Evolutionary conservation across 2,329 filamentous ascomycete genomes (phyloP), one percentile per base, ranked within the genome.

Genomic region (Beauveria sp.): DNA sequence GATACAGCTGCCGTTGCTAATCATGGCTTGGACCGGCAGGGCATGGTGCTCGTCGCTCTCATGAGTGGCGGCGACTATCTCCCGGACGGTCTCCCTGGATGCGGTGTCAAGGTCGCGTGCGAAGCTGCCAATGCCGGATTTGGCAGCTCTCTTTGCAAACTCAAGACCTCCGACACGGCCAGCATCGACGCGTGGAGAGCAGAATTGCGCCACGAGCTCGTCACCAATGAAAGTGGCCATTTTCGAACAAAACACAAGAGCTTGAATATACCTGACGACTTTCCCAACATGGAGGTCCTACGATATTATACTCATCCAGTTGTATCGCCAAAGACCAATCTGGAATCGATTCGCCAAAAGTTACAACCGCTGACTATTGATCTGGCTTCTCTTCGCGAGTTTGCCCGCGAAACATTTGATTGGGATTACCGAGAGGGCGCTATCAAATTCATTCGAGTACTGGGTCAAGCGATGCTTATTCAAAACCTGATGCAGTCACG

Each of bases 1-100:
- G 85, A 91, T 62, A 83, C 84, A 0, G 73, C 80, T 12, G 78
- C 82, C 43, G 83, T 86, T n/a, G 68, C 76, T 61, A 62, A 77
- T 1, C 79, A 82, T 1, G 88, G 88, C 0, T 77, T 98, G 51
- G 90, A 93, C 69, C 81, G 89, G 22, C 87, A 95, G 65, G 93
- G 92, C 0, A 96, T 99, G 93, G 88, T 98, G 24, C 77, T 99
- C 14, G 89, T 98, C 22, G 95, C 95, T 0, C 78, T 99, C 64
- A 92, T 99, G 83, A 97, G 93, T 67, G 95, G 95, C 7, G 95
- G 95, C 7, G 95, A 99, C 73, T 99, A 99, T 68, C 80, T 93
- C 0, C 90, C 93, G 0, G 90, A 91, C 61, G 95, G 95, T 0
- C 88, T 99, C 18, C 87, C 90, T 0, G 89, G 90, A 4, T 96